phyloP scores from a whole-genome alignment of 495 filamentous ascomycete genomes.

The Glarea lozoyensis region DNA sequence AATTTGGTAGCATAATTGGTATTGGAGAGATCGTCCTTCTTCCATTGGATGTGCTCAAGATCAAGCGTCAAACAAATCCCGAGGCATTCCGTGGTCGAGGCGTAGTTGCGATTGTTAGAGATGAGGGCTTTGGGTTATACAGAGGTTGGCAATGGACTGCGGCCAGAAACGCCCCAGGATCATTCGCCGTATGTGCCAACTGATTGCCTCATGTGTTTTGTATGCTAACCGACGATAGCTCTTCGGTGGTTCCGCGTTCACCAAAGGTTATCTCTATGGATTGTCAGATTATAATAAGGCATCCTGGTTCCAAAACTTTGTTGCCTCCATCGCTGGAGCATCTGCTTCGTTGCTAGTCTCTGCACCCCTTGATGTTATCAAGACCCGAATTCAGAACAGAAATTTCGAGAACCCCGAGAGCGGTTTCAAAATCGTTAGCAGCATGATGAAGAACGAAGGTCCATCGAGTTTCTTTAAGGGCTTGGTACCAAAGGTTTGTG shows the following conservation, averaged over 20 bases:
- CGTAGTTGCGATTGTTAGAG: constrained; percentile 75
- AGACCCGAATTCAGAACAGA: constrained; percentile 97
- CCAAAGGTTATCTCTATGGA: constrained; percentile 88
- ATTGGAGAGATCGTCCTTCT: constrained; percentile 95
- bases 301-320: constrained; percentile 92
- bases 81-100: constrained; percentile 95
- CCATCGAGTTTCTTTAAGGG: constrained; percentile 91
- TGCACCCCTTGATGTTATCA: constrained; percentile 95
- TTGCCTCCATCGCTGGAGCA: constrained; percentile 90
- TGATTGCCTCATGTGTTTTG: neutral
- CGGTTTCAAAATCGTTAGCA: constrained; percentile 80
- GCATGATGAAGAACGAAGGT: constrained; percentile 88
- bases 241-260: constrained; percentile 96
- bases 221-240: constrained; percentile 45
- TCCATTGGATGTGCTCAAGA: constrained; percentile 95
- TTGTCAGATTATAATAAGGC: constrained; percentile 91
- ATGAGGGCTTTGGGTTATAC: constrained; percentile 95
- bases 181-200: constrained; percentile 70
- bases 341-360: constrained; percentile 88
- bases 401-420: constrained; percentile 98
- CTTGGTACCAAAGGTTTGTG: constrained; percentile 69
- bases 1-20: constrained; percentile 66
- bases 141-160: constrained; percentile 97
- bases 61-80: constrained; percentile 98
- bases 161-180: constrained; percentile 91